Percentiles rank a stretch among this genome's conserved stretches.
Conservation (phyloP, 208 protist species). For the Leishmania tarentolae region DNA sequence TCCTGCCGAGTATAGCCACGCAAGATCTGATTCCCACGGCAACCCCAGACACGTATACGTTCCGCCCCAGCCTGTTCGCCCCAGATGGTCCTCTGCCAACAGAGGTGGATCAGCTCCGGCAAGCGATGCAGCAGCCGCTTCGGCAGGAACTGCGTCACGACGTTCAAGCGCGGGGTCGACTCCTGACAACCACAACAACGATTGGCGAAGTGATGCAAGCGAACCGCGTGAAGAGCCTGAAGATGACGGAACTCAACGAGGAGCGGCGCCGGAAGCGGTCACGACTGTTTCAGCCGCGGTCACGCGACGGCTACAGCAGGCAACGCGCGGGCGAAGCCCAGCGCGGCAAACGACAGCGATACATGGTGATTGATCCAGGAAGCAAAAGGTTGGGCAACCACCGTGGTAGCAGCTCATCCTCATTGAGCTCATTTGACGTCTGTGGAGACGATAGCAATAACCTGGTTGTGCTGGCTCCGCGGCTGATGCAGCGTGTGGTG, state of each 20-base stretch:
- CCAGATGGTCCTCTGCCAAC: slow-evolving; percentile 61
- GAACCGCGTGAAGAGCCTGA: slow-evolving; percentile 63
- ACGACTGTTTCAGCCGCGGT: slow-evolving; percentile 7
- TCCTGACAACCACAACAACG: slow-evolving; percentile 55
- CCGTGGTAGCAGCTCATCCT: slow-evolving; percentile 2
- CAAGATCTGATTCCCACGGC: slow-evolving; percentile 38
- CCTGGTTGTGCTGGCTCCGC: slow-evolving; percentile 14
- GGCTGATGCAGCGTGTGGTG: slow-evolving; percentile 28
- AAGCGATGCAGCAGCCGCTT: slow-evolving; percentile 42
- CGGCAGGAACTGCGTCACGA: slow-evolving; percentile 40
- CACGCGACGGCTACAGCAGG: neutral
- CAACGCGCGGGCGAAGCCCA: neutral
- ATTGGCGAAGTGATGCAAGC: slow-evolving; percentile 81
- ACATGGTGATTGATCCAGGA: neutral
- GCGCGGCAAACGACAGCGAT: neutral
- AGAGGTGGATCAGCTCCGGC: slow-evolving; percentile 30
- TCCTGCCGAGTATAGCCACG: slow-evolving; percentile 27
- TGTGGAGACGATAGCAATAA: no score
- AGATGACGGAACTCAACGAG: slow-evolving; percentile 46
- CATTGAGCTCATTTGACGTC: neutral
- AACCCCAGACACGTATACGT: slow-evolving; percentile 66
- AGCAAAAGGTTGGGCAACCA: no score
- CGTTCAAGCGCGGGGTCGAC: slow-evolving; percentile 35
- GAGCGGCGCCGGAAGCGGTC: slow-evolving; percentile 22
- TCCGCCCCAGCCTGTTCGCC: slow-evolving; percentile 68